These are phyloP conservation scores for Capronia coronata DNA, from an alignment of 2,329 filamentous ascomycete genomes.

Conservation along the genomic window DNA sequence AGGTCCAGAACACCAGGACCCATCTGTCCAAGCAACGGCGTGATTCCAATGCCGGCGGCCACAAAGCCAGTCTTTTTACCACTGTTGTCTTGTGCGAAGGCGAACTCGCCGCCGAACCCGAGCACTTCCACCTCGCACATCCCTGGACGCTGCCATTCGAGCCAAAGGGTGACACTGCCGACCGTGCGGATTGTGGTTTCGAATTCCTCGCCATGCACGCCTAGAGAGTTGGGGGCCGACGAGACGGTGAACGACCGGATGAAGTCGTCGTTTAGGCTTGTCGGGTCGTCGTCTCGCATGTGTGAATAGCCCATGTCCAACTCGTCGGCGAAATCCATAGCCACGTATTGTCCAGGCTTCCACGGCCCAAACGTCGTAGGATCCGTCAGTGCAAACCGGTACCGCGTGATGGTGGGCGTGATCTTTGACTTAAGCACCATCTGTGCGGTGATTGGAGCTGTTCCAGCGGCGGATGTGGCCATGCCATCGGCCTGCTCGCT, in stretches of 20 bases:
- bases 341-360: slow-evolving; percentile 69
- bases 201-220: slow-evolving; percentile 45
- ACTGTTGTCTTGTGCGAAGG: slow-evolving; percentile 33
- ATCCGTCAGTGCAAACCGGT: slow-evolving; percentile 49
- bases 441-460: slow-evolving; percentile 42
- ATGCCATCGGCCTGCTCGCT: slow-evolving; percentile 46
- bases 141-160: slow-evolving; percentile 54
- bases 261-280: slow-evolving; percentile 76
- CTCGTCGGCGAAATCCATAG: slow-evolving; percentile 63
- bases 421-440: slow-evolving; percentile 55
- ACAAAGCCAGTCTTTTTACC: slow-evolving; percentile 52
- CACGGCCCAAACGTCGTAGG: slow-evolving; percentile 42
- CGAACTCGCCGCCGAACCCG: slow-evolving; percentile 66
- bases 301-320: slow-evolving; percentile 70
- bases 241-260: slow-evolving; percentile 78
- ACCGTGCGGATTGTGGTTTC: slow-evolving; percentile 67
- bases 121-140: slow-evolving; percentile 59
- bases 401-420: slow-evolving; percentile 61
- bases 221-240: slow-evolving; percentile 44
- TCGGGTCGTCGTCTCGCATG: slow-evolving; percentile 75
- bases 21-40: slow-evolving; percentile 68
- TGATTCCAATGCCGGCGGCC: slow-evolving; percentile 76
- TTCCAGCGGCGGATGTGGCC: slow-evolving; percentile 11
- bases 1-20: slow-evolving; percentile 37
- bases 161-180: slow-evolving; percentile 60